A percentile compares a stretch with the other conserved stretches of the same genome.
These are phyloP conservation scores for Coniochaeta pulveracea DNA, from an alignment of 2,329 filamentous ascomycete genomes.

Conservation along the genomic window DNA sequence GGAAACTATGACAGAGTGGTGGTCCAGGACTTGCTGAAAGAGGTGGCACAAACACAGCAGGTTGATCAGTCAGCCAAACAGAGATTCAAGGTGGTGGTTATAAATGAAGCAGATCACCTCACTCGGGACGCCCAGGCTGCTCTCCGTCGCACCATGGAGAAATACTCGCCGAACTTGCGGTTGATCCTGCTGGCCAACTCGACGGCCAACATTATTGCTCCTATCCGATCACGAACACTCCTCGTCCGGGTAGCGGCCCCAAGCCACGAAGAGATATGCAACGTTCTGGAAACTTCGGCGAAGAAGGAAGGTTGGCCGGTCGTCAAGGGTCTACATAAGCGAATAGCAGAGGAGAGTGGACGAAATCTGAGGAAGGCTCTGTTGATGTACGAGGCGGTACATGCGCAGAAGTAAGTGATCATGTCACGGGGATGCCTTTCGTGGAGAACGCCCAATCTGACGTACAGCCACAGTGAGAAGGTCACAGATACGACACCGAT, in stretches of 20 bases:
- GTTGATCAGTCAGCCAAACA: slow-evolving; percentile 89
- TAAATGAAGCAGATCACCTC: slow-evolving; percentile 95
- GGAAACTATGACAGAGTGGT: slow-evolving; percentile 95
- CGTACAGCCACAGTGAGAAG: slow-evolving; percentile 57
- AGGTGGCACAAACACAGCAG: slow-evolving; percentile 97
- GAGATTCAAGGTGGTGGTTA: slow-evolving; percentile 95
- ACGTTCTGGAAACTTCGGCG: slow-evolving; percentile 57
- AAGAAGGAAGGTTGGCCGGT: slow-evolving; percentile 78
- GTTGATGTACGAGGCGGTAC: slow-evolving; percentile 93
- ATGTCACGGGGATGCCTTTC: too few relatives aligned
- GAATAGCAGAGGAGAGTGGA: slow-evolving; percentile 83
- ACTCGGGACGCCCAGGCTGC: slow-evolving; percentile 93
- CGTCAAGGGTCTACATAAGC: slow-evolving; percentile 62
- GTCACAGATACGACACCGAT: slow-evolving; percentile 80
- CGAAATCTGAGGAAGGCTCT: slow-evolving; percentile 82
- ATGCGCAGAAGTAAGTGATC: slow-evolving; percentile 78
- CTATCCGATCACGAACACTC: slow-evolving; percentile 83
- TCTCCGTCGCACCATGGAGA: slow-evolving; percentile 93
- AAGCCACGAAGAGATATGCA: slow-evolving; percentile 72
- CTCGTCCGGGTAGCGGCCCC: slow-evolving; percentile 87
- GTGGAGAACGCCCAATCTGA: too few relatives aligned
- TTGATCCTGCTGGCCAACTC: slow-evolving; percentile 90
- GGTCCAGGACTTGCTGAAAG: slow-evolving; percentile 88
- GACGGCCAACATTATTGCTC: slow-evolving; percentile 98
- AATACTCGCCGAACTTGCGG: slow-evolving; percentile 90